phyloP scores from a whole-genome alignment of 345 rosid genomes.

The Erodium maritimum region DNA sequence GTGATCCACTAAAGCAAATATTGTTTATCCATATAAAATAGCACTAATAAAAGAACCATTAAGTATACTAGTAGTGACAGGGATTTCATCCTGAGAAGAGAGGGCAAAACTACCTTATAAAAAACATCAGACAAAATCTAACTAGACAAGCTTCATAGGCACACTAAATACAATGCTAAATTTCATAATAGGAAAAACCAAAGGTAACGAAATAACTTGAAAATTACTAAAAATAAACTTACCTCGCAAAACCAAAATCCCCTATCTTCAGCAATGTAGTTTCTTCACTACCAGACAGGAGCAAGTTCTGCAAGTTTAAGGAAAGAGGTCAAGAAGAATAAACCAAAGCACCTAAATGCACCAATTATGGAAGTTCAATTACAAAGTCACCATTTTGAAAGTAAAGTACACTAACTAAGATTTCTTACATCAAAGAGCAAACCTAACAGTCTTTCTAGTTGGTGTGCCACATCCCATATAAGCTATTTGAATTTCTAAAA shows the following conservation, averaged over 20 bases:
- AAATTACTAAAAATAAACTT: constrained; percentile 1
- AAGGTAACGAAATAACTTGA: neutral
- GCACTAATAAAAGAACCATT: neutral
- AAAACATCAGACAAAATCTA: no score
- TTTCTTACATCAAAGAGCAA: neutral
- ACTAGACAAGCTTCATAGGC: neutral
- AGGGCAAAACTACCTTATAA: neutral
- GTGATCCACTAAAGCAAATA: neutral
- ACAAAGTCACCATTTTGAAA: neutral
- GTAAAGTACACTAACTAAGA: no score
- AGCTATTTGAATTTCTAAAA: neutral
- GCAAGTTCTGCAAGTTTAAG: constrained; percentile 47
- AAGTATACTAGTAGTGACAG: neutral
- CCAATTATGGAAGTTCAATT: neutral
- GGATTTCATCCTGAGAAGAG: neutral
- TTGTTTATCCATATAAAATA: neutral
- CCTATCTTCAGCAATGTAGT: constrained; percentile 63
- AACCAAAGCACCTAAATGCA: neutral
- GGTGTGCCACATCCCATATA: neutral
- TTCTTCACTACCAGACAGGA: constrained; percentile 40
- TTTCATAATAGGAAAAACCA: neutral
- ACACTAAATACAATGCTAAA: neutral
- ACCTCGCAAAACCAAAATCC: constrained; percentile 93
- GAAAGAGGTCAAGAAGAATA: constrained; percentile 10
- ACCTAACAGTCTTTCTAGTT: neutral